phyloP scores from a whole-genome alignment of 2,329 filamentous ascomycete species.

The Periconia macrospinosa region DNA sequence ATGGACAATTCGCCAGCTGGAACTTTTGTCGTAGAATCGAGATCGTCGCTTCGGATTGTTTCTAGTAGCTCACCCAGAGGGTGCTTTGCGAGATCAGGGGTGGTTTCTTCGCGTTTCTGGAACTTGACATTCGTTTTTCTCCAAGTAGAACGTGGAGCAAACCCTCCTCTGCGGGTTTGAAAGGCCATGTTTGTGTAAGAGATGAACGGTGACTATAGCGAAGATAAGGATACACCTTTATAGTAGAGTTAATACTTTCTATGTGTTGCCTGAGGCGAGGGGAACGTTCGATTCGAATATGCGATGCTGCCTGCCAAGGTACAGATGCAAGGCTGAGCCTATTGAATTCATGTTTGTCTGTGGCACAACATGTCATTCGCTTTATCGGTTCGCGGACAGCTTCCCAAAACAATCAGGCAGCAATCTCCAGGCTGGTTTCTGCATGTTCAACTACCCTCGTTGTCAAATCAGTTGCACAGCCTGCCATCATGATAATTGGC shows the following conservation, averaged over 20 bases:
- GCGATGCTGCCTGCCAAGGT: slow-evolving; percentile 19
- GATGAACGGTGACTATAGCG: too few relatives aligned
- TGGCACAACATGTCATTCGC: slow-evolving; percentile 8
- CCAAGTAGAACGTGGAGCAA: slow-evolving; percentile 24
- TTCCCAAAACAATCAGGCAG: slow-evolving; percentile 21
- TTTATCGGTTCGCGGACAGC: slow-evolving; percentile 15
- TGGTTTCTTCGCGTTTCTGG: slow-evolving; percentile 11
- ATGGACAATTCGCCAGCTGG: slow-evolving; percentile 30
- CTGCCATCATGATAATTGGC: too few relatives aligned
- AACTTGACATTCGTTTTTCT: slow-evolving; percentile 14
- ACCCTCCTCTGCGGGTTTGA: slow-evolving; percentile 19
- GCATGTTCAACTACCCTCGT: slow-evolving; percentile 12
- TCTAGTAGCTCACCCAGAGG: slow-evolving; percentile 34
- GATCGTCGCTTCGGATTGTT: slow-evolving; percentile 16
- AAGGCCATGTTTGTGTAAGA: not conserved
- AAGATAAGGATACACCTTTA: too few relatives aligned
- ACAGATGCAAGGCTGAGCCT: slow-evolving; percentile 27
- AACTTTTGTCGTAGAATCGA: slow-evolving; percentile 1
- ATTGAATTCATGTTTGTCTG: slow-evolving; percentile 12
- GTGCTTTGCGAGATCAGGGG: slow-evolving; percentile 27
- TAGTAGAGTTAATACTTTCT: too few relatives aligned
- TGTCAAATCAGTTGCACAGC: slow-evolving; percentile 31
- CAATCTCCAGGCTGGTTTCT: slow-evolving; percentile 9
- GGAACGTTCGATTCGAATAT: not conserved
- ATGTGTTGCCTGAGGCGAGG: not conserved